A percentile compares a stretch with the other conserved stretches of the same genome.
Evolutionary conservation across 106 monocot genomes (phyloP).

Genomic region (Gastrodia elata): DNA sequence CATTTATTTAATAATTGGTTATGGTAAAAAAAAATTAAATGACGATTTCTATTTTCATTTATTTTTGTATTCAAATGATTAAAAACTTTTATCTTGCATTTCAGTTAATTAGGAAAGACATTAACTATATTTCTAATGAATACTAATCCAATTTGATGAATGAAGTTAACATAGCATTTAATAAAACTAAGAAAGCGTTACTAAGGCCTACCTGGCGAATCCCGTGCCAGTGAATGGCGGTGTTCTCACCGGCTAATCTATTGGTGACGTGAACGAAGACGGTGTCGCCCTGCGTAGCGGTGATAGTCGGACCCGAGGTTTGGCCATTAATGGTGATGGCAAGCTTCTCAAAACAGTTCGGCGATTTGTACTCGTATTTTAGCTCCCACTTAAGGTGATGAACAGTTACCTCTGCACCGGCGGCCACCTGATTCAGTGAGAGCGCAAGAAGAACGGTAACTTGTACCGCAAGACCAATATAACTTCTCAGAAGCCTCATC

Average conservation of each 20-base stretch:
- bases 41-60: too few species aligned
- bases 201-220: constrained; percentile 58
- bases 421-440: too few species aligned
- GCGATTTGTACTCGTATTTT: constrained; percentile 49
- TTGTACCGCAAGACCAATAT: too few species aligned
- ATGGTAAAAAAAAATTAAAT: too few species aligned
- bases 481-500: too few species aligned
- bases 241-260: constrained; percentile 48
- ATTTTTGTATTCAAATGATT: background rate
- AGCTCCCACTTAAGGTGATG: constrained; percentile 38
- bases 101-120: too few species aligned
- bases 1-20: too few species aligned
- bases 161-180: too few species aligned
- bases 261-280: constrained; percentile 58
- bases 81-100: too few species aligned
- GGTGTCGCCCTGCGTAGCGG: constrained; percentile 62
- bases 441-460: too few species aligned
- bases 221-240: constrained; percentile 78
- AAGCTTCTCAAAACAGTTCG: constrained; percentile 61
- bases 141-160: too few species aligned
- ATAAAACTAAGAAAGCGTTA: background rate
- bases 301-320: constrained; percentile 70
- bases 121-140: too few species aligned
- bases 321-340: constrained; percentile 57
- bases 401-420: constrained; percentile 18